These are phyloP conservation scores for Wickerhamomyces subpelliculosus DNA, from an alignment of 805 yeast genomes.

Conservation along the genomic window DNA sequence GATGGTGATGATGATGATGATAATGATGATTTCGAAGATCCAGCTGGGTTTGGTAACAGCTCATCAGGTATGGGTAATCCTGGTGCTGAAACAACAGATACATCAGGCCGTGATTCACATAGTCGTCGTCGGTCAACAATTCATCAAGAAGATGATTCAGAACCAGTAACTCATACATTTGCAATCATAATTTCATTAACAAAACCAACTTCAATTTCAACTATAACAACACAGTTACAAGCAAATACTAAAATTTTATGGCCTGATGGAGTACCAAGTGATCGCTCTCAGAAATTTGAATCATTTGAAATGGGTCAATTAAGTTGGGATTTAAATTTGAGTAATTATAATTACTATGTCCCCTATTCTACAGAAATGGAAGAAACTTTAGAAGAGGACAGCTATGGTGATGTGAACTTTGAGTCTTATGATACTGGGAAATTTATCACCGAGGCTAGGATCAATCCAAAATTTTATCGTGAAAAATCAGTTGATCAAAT, in stretches of 20 bases:
- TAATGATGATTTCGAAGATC: neutral
- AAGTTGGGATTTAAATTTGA: constrained; percentile 37
- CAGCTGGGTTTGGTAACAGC: too few relatives aligned
- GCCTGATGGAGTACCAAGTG: constrained; percentile 48
- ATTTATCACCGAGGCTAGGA: constrained; percentile 10
- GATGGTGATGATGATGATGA: neutral
- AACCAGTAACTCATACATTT: constrained; percentile 42
- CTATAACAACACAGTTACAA: constrained; percentile 34
- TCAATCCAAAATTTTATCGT: constrained; percentile 7
- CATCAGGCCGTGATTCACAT: constrained; percentile 27
- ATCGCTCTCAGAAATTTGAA: constrained; percentile 37
- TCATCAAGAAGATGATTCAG: constrained; percentile 30
- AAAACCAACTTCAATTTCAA: constrained; percentile 31
- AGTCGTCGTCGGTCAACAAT: too few relatives aligned
- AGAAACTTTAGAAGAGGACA: constrained; percentile 12
- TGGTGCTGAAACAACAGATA: constrained; percentile 24
- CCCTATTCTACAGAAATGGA: constrained; percentile 20
- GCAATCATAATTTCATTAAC: constrained; percentile 42
- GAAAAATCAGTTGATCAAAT: constrained; percentile 11
- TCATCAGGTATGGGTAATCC: too few relatives aligned
- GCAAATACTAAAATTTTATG: constrained; percentile 40
- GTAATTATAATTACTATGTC: constrained; percentile 38
- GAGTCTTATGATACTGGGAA: constrained; percentile 3
- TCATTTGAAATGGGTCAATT: constrained; percentile 39
- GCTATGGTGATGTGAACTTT: neutral